Conservation (phyloP, 2,329 filamentous ascomycete genomes). For the Monosporascus sp. region DNA sequence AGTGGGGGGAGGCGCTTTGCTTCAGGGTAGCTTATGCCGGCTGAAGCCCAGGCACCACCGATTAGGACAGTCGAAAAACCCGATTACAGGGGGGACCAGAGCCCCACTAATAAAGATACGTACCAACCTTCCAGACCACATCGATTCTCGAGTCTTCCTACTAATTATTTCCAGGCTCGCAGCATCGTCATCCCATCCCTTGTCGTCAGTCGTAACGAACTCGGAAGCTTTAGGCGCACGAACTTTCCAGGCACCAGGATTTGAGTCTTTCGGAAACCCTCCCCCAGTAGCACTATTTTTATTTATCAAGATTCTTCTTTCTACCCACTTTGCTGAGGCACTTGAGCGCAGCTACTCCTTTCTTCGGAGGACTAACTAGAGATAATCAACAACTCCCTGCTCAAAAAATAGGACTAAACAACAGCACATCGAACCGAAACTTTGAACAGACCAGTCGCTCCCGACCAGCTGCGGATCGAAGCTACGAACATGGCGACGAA, state of each 20-base stretch:
- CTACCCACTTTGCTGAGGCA: background rate
- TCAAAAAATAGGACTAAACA: no score
- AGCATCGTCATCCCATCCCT: background rate
- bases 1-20: no score
- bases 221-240: background rate
- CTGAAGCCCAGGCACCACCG: no score
- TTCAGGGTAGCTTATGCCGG: no score
- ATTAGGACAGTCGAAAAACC: no score
- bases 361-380: no score
- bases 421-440: no score
- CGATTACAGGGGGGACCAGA: background rate
- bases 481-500: slow-evolving; percentile 58
- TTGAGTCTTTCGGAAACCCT: background rate
- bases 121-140: background rate
- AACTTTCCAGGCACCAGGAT: background rate
- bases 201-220: background rate
- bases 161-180: background rate
- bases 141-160: background rate
- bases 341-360: no score
- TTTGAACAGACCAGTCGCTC: background rate
- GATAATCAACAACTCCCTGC: no score
- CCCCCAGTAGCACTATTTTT: background rate
- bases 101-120: background rate
- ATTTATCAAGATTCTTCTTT: background rate
- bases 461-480: slow-evolving; percentile 1